These are phyloP conservation scores for Flaveria sonorensis DNA, from an alignment of 129 eudicot genomes.

Conservation along the genomic window DNA sequence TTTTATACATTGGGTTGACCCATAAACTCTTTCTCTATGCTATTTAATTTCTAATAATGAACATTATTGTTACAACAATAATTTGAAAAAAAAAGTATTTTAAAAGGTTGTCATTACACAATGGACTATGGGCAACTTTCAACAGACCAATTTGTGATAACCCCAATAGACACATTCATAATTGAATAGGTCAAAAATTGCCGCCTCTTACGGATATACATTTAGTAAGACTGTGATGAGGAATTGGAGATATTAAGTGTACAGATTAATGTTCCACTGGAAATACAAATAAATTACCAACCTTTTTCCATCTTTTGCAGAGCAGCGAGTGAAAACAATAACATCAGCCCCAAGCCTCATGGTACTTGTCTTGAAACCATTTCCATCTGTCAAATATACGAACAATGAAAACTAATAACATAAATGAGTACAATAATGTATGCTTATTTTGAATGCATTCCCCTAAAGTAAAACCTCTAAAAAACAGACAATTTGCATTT, in stretches of 20 bases:
- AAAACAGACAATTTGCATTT: neutral
- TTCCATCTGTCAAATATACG: conserved; percentile 60
- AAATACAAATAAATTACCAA: conserved; percentile 23
- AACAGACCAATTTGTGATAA: neutral
- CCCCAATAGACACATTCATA: neutral
- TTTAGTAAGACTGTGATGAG: neutral
- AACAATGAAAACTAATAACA: too few relatives aligned
- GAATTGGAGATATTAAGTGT: neutral
- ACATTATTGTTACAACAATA: neutral
- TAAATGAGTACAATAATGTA: too few relatives aligned
- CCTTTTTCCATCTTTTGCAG: conserved; percentile 69
- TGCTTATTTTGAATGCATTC: too few relatives aligned
- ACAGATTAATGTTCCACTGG: neutral
- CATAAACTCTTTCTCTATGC: neutral
- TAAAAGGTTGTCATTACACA: neutral
- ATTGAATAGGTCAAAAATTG: neutral
- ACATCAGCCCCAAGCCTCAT: conserved; percentile 99
- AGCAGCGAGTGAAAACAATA: conserved; percentile 78
- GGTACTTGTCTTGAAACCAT: conserved; percentile 96
- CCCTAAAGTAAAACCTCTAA: neutral
- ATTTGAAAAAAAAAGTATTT: neutral
- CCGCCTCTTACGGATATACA: neutral
- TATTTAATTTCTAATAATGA: neutral
- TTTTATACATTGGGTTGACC: neutral
- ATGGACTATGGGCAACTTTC: neutral